Percentiles rank a stretch among this genome's conserved stretches.
Conservation (phyloP, 257 asterid species). For the Lithospermum erythrorhizon region DNA sequence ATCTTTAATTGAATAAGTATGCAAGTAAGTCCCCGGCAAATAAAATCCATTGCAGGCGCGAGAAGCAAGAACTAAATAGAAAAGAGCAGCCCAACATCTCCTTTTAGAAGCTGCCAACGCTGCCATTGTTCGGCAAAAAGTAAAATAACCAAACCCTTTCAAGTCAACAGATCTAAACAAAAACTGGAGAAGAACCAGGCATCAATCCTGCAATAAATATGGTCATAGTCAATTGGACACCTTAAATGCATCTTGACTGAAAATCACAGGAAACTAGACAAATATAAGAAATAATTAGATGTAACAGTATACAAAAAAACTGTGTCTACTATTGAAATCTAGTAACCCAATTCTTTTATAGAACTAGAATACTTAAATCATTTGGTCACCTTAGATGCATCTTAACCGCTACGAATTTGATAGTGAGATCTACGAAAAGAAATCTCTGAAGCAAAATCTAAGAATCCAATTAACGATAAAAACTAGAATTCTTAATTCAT, state of each 20-base stretch:
- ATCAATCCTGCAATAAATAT: slow-evolving; percentile 1
- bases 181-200: neutral
- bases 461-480: too few relatives aligned
- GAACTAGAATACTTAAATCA: too few relatives aligned
- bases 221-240: neutral
- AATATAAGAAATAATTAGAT: too few relatives aligned
- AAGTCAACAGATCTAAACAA: neutral
- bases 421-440: too few relatives aligned
- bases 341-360: too few relatives aligned
- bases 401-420: too few relatives aligned
- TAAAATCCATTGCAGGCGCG: slow-evolving; percentile 8
- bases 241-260: neutral
- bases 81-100: slow-evolving; percentile 6
- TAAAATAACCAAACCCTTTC: neutral
- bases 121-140: slow-evolving; percentile 3
- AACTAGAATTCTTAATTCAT: too few relatives aligned
- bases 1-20: slow-evolving; percentile 9
- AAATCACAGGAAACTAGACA: neutral
- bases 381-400: too few relatives aligned
- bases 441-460: too few relatives aligned
- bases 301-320: too few relatives aligned
- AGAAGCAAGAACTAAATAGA: slow-evolving; percentile 1
- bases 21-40: slow-evolving; percentile 14
- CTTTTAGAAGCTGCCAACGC: neutral
- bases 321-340: too few relatives aligned